These are phyloP conservation scores for Rhizopogon vinicolor DNA, from an alignment of 768 basidiomycete genomes.

Conservation along the genomic window DNA sequence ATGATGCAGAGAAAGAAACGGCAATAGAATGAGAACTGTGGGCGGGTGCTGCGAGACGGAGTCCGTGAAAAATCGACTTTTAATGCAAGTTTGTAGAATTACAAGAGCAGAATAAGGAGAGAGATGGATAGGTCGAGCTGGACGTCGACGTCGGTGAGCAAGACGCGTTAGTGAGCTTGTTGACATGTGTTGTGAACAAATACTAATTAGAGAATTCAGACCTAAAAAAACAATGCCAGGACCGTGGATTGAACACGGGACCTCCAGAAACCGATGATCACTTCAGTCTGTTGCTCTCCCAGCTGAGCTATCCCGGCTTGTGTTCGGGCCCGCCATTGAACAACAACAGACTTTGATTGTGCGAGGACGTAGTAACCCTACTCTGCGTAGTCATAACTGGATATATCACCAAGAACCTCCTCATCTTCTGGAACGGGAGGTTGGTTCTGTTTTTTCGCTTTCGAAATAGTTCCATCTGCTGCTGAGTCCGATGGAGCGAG, in stretches of 20 bases:
- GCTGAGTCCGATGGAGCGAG: not conserved
- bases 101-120: slow-evolving; percentile 3
- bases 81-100: not conserved
- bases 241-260: slow-evolving; percentile 56
- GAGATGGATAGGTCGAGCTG: slow-evolving; percentile 10
- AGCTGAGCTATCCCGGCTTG: slow-evolving; percentile 64
- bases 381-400: slow-evolving; percentile 15
- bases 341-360: not conserved
- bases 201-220: not conserved
- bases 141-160: slow-evolving; percentile 15
- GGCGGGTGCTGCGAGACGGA: too few relatives aligned
- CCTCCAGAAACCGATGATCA: slow-evolving; percentile 35
- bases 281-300: slow-evolving; percentile 77
- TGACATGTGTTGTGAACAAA: slow-evolving; percentile 17
- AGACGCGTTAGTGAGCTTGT: slow-evolving; percentile 22
- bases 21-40: not conserved
- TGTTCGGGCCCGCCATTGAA: not conserved
- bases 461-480: not conserved
- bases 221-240: slow-evolving; percentile 34
- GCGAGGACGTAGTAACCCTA: slow-evolving; percentile 2
- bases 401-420: slow-evolving; percentile 26
- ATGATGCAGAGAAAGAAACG: slow-evolving; percentile 9
- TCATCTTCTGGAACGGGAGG: slow-evolving; percentile 29
- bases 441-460: not conserved
- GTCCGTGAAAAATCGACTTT: not conserved